Conservation (phyloP, 73 alveolate genomes). For the Uronychia setigera region DNA sequence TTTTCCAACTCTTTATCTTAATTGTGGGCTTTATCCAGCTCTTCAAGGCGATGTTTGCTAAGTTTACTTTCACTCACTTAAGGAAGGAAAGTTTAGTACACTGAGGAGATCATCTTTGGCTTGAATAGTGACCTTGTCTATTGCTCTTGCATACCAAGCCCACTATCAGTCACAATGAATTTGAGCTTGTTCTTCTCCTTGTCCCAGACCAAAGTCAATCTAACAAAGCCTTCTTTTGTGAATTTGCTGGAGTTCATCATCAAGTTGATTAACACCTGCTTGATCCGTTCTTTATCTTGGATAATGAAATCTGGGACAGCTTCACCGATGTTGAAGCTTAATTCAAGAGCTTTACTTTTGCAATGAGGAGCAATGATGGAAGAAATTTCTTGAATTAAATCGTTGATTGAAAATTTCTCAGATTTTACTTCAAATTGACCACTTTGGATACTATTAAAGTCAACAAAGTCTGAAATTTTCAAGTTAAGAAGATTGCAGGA, state of each 20-base stretch:
- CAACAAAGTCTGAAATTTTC: not conserved
- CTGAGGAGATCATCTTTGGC: not conserved
- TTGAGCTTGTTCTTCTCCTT: not conserved
- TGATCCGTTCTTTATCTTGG: not conserved
- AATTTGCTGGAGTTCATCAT: not conserved
- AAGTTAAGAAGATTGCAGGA: not conserved
- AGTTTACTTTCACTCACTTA: too few species aligned
- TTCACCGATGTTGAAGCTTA: not conserved
- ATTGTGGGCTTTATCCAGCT: not conserved
- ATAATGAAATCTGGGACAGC: not conserved
- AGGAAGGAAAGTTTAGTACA: not conserved
- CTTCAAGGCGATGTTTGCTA: not conserved
- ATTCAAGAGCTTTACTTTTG: not conserved
- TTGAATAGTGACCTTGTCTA: not conserved
- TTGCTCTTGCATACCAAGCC: not conserved
- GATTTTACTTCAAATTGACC: too few species aligned
- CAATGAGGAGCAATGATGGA: not conserved
- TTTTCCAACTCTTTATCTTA: not conserved
- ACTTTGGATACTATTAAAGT: not conserved
- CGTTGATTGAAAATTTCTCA: not conserved
- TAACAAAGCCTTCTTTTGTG: not conserved
- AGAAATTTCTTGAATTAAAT: not conserved
- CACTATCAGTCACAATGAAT: not conserved
- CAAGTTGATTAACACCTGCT: not conserved
- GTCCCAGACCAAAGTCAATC: not conserved